Conservation (phyloP, 192 early-diverging fungal genomes). For the Endogone sp. region DNA sequence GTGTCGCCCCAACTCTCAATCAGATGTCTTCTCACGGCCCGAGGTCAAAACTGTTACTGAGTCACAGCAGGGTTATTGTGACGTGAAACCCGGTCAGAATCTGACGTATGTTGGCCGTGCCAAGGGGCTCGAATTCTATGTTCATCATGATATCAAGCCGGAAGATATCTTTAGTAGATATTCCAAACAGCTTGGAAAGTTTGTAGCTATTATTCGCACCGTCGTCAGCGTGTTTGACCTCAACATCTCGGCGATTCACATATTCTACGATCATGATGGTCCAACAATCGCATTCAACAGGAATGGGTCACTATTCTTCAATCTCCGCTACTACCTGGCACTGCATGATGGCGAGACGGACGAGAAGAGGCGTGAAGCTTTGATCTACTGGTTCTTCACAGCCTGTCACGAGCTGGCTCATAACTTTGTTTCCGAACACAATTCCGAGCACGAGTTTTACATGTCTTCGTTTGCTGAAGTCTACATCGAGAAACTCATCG, state of each 20-base stretch:
- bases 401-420: conserved; percentile 83
- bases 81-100: conserved; percentile 40
- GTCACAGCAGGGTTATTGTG: conserved; percentile 38
- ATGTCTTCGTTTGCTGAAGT: conserved; percentile 74
- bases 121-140: conserved; percentile 32
- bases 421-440: conserved; percentile 63
- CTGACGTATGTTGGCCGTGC: conserved; percentile 39
- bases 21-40: conserved; percentile 28
- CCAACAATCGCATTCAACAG: conserved; percentile 79
- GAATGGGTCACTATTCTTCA: conserved; percentile 75
- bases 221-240: conserved; percentile 65
- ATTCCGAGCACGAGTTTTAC: conserved; percentile 76
- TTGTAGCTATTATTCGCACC: conserved; percentile 35
- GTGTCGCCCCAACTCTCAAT: conserved; percentile 28
- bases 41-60: conserved; percentile 22
- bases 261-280: conserved; percentile 73
- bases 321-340: conserved; percentile 69
- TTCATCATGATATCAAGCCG: conserved; percentile 20
- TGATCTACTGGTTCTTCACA: conserved; percentile 84
- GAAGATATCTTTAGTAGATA: conserved; percentile 35
- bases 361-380: conserved; percentile 27
- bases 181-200: conserved; percentile 25
- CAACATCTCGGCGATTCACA: conserved; percentile 49
- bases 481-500: conserved; percentile 48
- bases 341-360: conserved; percentile 47